Evolutionary conservation across 2,329 filamentous ascomycete species (phyloP).

Genomic region (Hypoxylon sp.): DNA sequence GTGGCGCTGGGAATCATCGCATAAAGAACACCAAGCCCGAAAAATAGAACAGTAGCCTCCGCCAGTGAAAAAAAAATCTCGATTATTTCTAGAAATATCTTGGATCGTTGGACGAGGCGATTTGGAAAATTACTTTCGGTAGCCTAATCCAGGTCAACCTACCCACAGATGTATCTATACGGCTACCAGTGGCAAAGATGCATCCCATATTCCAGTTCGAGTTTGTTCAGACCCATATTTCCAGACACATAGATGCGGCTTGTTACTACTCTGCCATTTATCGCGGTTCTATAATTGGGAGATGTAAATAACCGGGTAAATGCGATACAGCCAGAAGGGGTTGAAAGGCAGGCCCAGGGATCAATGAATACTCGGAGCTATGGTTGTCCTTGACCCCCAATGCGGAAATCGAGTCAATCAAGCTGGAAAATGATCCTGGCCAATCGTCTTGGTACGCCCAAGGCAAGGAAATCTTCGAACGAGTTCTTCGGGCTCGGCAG

Average conservation of each 20-base stretch:
- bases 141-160: constrained; percentile 25
- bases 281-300: constrained; percentile 48
- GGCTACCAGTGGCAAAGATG: constrained; percentile 30
- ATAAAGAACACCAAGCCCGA: not conserved
- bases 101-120: constrained; percentile 24
- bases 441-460: constrained; percentile 44
- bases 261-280: constrained; percentile 46
- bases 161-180: constrained; percentile 28
- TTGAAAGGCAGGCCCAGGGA: constrained; percentile 42
- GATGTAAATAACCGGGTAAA: constrained; percentile 51
- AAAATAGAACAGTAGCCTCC: constrained; percentile 6
- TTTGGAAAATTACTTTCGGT: constrained; percentile 28
- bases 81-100: constrained; percentile 23
- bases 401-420: constrained; percentile 49
- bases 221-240: constrained; percentile 34
- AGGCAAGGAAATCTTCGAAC: constrained; percentile 41
- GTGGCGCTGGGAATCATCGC: not conserved
- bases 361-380: constrained; percentile 49
- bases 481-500: constrained; percentile 48
- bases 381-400: constrained; percentile 43
- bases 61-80: constrained; percentile 23
- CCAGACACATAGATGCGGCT: constrained; percentile 31
- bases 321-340: constrained; percentile 50
- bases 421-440: constrained; percentile 39
- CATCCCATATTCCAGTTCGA: constrained; percentile 23